Conservation (phyloP, 2,329 filamentous ascomycete species). For the Cordyceps farinosa region DNA sequence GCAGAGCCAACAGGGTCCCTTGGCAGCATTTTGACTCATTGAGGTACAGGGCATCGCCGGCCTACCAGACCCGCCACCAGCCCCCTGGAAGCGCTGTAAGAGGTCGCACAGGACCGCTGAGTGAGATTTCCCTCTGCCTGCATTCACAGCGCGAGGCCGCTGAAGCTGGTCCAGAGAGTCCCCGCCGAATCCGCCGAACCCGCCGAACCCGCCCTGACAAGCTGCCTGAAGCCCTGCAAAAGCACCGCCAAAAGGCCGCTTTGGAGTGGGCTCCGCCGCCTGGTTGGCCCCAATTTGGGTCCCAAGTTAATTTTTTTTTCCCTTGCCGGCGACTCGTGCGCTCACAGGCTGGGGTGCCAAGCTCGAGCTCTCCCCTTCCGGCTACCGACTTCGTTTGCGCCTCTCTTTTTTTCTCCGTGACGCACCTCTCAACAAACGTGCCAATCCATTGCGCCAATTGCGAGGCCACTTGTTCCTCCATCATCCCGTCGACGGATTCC, state of each 20-base stretch:
- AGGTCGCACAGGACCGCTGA: not conserved
- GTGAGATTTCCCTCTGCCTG: not conserved
- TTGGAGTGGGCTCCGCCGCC: not conserved
- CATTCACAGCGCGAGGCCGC: not conserved
- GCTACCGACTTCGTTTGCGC: slow-evolving; percentile 2
- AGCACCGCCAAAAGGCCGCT: slow-evolving; percentile 1
- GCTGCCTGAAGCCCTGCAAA: not conserved
- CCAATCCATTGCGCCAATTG: slow-evolving; percentile 10
- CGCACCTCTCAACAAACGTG: not conserved
- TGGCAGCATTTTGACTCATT: not conserved
- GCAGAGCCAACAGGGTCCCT: slow-evolving; percentile 10
- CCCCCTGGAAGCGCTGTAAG: not conserved
- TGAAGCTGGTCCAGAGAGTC: not conserved
- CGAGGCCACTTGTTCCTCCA: not conserved
- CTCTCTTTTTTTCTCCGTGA: not conserved
- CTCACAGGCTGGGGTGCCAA: not conserved
- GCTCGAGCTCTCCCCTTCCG: slow-evolving; percentile 3
- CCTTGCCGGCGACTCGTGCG: not conserved
- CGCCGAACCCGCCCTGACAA: not conserved
- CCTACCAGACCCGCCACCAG: slow-evolving; percentile 1
- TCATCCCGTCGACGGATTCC: slow-evolving; percentile 1
- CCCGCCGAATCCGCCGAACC: not conserved
- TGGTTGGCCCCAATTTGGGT: not conserved
- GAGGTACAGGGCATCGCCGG: not conserved
- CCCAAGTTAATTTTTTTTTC: not conserved